These are phyloP conservation scores for Suillus bovinus DNA, from an alignment of 768 basidiomycete species.

Conservation along the genomic window DNA sequence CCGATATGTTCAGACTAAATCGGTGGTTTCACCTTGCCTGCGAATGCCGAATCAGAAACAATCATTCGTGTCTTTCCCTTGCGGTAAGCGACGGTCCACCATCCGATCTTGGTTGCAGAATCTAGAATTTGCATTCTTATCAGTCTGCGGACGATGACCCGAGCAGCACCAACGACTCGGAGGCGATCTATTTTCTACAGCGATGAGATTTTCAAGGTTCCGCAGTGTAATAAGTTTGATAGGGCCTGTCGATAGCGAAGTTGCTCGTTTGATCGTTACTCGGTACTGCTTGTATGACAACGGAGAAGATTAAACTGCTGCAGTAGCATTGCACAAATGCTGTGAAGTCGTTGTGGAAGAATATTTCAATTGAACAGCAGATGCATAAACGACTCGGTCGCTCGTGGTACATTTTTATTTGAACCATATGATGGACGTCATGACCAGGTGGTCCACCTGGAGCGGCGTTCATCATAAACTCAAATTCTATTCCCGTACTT, in stretches of 20 bases:
- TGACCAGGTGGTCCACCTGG: too few species aligned
- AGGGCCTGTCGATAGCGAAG: slow-evolving; percentile 17
- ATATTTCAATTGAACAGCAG: slow-evolving; percentile 5
- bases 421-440: too few species aligned
- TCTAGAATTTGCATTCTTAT: slow-evolving; percentile 16
- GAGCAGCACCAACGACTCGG: too few species aligned
- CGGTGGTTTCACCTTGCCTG: too few species aligned
- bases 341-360: background rate
- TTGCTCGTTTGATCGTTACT: background rate
- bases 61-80: background rate
- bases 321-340: slow-evolving; percentile 1
- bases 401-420: too few species aligned
- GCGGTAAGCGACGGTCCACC: slow-evolving; percentile 3
- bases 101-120: background rate
- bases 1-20: too few species aligned
- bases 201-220: slow-evolving; percentile 21
- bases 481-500: too few species aligned
- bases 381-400: too few species aligned
- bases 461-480: background rate
- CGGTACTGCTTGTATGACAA: too few species aligned
- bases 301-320: slow-evolving; percentile 1
- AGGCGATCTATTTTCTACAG: slow-evolving; percentile 24
- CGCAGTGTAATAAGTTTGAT: slow-evolving; percentile 24
- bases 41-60: too few species aligned
- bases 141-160: slow-evolving; percentile 20